Percentiles rank a stretch among this genome's conserved stretches.
phyloP scores from a whole-genome alignment of 2,329 filamentous ascomycete species.

The Huntiella savannae region DNA sequence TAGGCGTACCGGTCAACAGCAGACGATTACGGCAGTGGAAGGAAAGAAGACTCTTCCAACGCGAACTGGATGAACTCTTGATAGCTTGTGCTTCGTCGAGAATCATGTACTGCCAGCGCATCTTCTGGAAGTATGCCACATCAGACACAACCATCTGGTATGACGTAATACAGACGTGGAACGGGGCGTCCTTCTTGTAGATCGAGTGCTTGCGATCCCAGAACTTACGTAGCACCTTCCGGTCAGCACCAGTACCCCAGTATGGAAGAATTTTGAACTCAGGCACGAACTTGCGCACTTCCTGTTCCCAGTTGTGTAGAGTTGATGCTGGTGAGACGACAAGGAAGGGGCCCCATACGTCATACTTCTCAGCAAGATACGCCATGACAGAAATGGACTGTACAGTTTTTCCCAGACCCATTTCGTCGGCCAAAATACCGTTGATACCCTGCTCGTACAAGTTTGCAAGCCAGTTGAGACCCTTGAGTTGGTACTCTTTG shows the following conservation, averaged over 20 bases:
- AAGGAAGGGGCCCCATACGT: slow-evolving; percentile 94
- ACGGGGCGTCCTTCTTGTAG: slow-evolving; percentile 80
- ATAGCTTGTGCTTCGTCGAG: slow-evolving; percentile 96
- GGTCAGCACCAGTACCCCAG: slow-evolving; percentile 86
- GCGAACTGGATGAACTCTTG: slow-evolving; percentile 89
- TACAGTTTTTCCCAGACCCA: slow-evolving; percentile 98
- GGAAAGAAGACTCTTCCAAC: slow-evolving; percentile 86
- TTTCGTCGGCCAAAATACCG: slow-evolving; percentile 94
- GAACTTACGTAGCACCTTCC: slow-evolving; percentile 93
- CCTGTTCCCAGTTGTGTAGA: slow-evolving; percentile 97
- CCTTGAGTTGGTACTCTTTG: slow-evolving; percentile 98
- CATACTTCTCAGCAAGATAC: slow-evolving; percentile 89
- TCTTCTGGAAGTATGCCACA: slow-evolving; percentile 95
- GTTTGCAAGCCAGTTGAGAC: slow-evolving; percentile 97
- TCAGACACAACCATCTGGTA: slow-evolving; percentile 96
- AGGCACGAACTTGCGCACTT: slow-evolving; percentile 88
- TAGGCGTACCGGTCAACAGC: slow-evolving; percentile 85
- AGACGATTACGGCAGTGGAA: slow-evolving; percentile 94
- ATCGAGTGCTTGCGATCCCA: slow-evolving; percentile 97
- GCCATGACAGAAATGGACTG: slow-evolving; percentile 99
- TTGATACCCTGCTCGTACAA: slow-evolving; percentile 99
- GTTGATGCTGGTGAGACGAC: slow-evolving; percentile 94
- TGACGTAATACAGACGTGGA: slow-evolving; percentile 90
- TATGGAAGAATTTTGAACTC: slow-evolving; percentile 90
- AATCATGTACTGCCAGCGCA: slow-evolving; percentile 99